Conservation (phyloP, 2,329 filamentous ascomycete species). For the Cladosporium colombiae region DNA sequence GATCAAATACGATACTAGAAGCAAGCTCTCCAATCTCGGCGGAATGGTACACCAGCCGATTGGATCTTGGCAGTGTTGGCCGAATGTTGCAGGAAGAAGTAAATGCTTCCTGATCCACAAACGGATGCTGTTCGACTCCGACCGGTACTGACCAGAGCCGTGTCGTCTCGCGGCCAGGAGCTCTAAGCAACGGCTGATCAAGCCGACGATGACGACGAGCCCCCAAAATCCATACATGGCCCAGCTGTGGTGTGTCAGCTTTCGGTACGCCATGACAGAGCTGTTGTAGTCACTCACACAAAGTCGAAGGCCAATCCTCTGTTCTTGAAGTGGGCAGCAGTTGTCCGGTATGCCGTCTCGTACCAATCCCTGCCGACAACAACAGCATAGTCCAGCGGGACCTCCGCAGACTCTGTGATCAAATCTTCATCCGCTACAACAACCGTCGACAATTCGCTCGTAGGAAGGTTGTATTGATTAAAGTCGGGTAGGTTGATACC, state of each 20-base stretch:
- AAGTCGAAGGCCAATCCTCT: background rate
- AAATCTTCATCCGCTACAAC: background rate
- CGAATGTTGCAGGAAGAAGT: slow-evolving; percentile 47
- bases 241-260: slow-evolving; percentile 2
- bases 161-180: slow-evolving; percentile 27
- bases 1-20: slow-evolving; percentile 47
- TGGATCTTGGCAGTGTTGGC: slow-evolving; percentile 43
- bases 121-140: slow-evolving; percentile 19
- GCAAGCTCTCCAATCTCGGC: slow-evolving; percentile 49
- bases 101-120: slow-evolving; percentile 42
- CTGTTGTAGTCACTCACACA: background rate
- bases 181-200: slow-evolving; percentile 34
- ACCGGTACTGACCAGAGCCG: background rate
- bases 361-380: slow-evolving; percentile 1
- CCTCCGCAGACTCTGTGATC: background rate
- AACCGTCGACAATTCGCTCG: background rate
- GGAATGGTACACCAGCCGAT: slow-evolving; percentile 50
- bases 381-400: background rate
- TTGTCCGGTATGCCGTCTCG: background rate
- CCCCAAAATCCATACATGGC: slow-evolving; percentile 43
- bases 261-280: too few relatives aligned
- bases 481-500: background rate
- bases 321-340: slow-evolving; percentile 2
- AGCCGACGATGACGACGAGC: slow-evolving; percentile 39
- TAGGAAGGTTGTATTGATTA: background rate